Conservation (phyloP, 2,329 filamentous ascomycete species). For the Fusarium redolens region DNA sequence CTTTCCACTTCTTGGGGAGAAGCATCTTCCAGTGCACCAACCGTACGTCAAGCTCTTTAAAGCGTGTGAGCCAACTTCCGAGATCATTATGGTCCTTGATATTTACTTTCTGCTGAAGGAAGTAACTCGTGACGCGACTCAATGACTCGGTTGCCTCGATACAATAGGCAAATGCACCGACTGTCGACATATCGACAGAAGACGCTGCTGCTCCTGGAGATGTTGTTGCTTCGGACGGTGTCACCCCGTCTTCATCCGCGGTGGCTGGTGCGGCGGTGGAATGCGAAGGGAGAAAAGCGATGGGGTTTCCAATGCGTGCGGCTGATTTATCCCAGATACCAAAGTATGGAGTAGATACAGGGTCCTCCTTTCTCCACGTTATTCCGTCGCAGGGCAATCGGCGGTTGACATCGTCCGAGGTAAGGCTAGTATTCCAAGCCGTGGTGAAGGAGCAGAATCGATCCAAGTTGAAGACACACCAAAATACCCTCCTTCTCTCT, state of each 20-base stretch:
- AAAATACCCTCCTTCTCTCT: slow-evolving; percentile 43
- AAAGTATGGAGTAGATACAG: slow-evolving; percentile 55
- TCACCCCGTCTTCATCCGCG: not conserved
- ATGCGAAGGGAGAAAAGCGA: slow-evolving; percentile 51
- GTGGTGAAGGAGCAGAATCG: not conserved
- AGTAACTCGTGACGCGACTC: slow-evolving; percentile 57
- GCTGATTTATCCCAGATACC: slow-evolving; percentile 57
- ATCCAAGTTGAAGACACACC: slow-evolving; percentile 49
- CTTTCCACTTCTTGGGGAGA: not conserved
- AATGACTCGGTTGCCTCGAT: slow-evolving; percentile 60
- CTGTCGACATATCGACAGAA: slow-evolving; percentile 48
- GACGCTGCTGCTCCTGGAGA: not conserved
- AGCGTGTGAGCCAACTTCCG: slow-evolving; percentile 55
- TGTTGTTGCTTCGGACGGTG: not conserved
- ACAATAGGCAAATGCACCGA: slow-evolving; percentile 59
- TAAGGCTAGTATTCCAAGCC: slow-evolving; percentile 50
- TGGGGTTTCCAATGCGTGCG: slow-evolving; percentile 52
- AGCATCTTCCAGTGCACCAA: slow-evolving; percentile 49
- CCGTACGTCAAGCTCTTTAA: slow-evolving; percentile 60
- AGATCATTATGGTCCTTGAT: slow-evolving; percentile 53
- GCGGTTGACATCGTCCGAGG: slow-evolving; percentile 45
- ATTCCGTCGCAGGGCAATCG: slow-evolving; percentile 53
- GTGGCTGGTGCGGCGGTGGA: slow-evolving; percentile 33
- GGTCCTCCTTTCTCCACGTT: slow-evolving; percentile 52
- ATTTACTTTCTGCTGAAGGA: slow-evolving; percentile 57